Conservation (phyloP, 495 filamentous ascomycete genomes). For the Penicillium malachiteum region DNA sequence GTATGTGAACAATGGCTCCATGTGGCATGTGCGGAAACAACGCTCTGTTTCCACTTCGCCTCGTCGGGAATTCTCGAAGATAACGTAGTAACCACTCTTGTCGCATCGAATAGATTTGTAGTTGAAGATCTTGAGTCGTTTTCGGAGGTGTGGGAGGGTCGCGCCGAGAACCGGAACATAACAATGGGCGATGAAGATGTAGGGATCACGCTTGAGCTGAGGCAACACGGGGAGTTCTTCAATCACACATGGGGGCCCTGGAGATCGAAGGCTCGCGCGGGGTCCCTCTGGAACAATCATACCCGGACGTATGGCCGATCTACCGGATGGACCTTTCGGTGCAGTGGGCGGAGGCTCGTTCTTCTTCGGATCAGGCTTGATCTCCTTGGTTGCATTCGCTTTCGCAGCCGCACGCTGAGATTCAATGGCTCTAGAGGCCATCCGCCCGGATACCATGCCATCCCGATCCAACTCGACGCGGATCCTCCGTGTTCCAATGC, state of each 20-base stretch:
- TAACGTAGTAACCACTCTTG: constrained; percentile 82
- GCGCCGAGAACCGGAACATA: constrained; percentile 84
- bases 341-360: constrained; percentile 75
- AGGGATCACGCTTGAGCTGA: constrained; percentile 76
- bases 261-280: constrained; percentile 40
- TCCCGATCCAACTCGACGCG: constrained; percentile 86
- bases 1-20: constrained; percentile 83
- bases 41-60: constrained; percentile 78
- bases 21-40: constrained; percentile 71
- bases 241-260: constrained; percentile 48
- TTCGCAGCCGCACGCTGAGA: constrained; percentile 56
- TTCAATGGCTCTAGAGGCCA: constrained; percentile 69
- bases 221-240: constrained; percentile 60
- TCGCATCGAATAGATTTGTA: constrained; percentile 80
- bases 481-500: constrained; percentile 71
- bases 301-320: constrained; percentile 43
- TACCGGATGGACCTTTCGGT: constrained; percentile 81
- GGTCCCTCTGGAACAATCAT: constrained; percentile 47
- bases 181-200: constrained; percentile 84
- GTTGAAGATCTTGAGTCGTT: constrained; percentile 73
- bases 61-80: constrained; percentile 71
- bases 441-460: constrained; percentile 70
- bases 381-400: constrained; percentile 18
- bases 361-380: constrained; percentile 35
- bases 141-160: constrained; percentile 82